Evolutionary conservation across 371 early-diverging fungal species (phyloP), one percentile per base, ranked within the genome.

Genomic region (Apophysomyces variabilis): DNA sequence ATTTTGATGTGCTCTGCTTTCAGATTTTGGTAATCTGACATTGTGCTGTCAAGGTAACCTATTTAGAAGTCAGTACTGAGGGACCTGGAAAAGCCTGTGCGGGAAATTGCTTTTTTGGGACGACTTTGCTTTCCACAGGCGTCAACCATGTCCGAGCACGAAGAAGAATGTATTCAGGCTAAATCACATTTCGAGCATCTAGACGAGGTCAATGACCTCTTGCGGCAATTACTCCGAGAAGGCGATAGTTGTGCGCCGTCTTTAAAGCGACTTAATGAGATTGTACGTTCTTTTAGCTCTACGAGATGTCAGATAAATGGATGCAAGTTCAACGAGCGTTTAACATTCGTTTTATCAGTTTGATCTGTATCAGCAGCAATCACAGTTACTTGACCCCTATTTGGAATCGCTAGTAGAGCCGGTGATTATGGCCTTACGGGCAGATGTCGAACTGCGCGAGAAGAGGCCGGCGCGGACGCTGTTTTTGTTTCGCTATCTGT

Each of bases 351-450:
- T 57, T 13, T 26, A 16, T 36, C 71, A 90, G 89, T 70, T 95
- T 39, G 88, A 85, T 54, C 61, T 75, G 57, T 96, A 96, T 67
- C 96, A 95, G 74, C 96, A 96, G 74, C 89, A 92, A 71, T 90
- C 98, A 3, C 90, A 90, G 62, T 77, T 96, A 16, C 88, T 98
- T 5, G 98, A 98, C 71, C 91, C 93, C 14, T 81, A 85, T 71
- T 76, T 98, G 59, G 96, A 94, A 60, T 67, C 61, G 26, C 84
- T 96, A 58, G 82, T 94, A 9, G 57, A 73, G n/a, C 89, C 89
- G 38, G 67, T 89, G n/a, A 85, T 94, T 63, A 65, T 69, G 5
- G 79, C 75, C 11, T 75, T 94, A 35, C 84, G 90, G 71, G 41
- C 75, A 72, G 60, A 77, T 83, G 9, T 78, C 68, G 64, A 81